These are phyloP conservation scores for Kuraishia floccosa DNA, from an alignment of 805 yeast species.

Conservation along the genomic window DNA sequence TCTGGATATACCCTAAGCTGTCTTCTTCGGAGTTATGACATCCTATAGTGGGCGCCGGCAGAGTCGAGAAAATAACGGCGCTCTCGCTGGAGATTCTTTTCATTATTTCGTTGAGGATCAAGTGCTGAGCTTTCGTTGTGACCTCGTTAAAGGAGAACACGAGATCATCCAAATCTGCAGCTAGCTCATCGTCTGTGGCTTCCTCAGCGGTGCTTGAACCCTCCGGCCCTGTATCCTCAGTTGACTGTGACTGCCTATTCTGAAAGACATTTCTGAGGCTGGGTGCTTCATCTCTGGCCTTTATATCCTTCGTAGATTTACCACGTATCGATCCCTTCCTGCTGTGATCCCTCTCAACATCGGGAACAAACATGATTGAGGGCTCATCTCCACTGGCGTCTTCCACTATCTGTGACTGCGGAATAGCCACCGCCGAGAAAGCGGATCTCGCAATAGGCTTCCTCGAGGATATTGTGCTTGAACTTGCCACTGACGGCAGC, in stretches of 20 bases:
- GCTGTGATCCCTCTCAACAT: constrained; percentile 14
- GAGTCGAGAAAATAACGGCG: constrained; percentile 74
- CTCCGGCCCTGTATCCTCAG: neutral
- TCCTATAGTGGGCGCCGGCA: constrained; percentile 82
- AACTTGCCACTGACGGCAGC: neutral
- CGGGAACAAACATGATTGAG: constrained; percentile 48
- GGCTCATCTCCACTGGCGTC: constrained; percentile 63
- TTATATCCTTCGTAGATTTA: neutral
- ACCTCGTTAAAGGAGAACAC: constrained; percentile 59
- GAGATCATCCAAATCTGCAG: constrained; percentile 8
- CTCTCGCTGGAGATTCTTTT: constrained; percentile 46
- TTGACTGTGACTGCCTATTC: neutral
- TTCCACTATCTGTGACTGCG: constrained; percentile 54
- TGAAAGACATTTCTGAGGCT: neutral
- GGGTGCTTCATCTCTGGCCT: neutral
- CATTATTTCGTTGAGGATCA: constrained; percentile 85
- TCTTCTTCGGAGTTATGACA: constrained; percentile 62
- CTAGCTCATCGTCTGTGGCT: neutral
- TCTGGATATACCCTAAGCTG: constrained; percentile 64
- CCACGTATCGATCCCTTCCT: neutral
- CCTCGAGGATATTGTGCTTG: neutral
- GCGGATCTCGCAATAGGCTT: constrained; percentile 30
- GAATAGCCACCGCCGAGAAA: constrained; percentile 63
- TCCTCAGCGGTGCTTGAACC: neutral
- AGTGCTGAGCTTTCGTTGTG: constrained; percentile 88